Evolutionary conservation across 768 basidiomycete species (phyloP), one percentile per base, ranked within the genome.

Genomic region (Austroboletus eburneus): DNA sequence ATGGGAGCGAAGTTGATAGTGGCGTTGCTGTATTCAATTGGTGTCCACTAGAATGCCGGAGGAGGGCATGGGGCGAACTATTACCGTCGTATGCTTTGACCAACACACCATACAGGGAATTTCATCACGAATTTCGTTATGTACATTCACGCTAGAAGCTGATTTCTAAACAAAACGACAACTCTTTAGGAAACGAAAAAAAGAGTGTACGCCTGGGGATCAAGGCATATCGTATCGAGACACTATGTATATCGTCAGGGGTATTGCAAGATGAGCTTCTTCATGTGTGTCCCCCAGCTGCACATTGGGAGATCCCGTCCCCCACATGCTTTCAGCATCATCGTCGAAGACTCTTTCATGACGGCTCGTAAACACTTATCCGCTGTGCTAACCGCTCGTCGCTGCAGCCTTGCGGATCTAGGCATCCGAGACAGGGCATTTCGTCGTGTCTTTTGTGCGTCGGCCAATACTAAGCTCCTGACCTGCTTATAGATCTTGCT

Each of bases 231-330:
- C 24, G 34, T 23, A 21, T 46, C 35, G 16, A 45, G 20, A 25
- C 20, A 16, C 32, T n/a, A n/a, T n/a, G n/a, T 36, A 42, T 36
- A 25, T 42, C 22, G 37, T 76, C 63, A 87, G 25, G 86, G 85
- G 61, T 76, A 88, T 20, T 66, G 66, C 49, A 85, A 62, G 48
- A 88, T 86, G 57, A 72, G 83, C 37, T 58, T 57, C 64, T 80
- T 83, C 78, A 87, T 83, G 38, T 52, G 49, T 18, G 46, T 37
- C 57, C 82, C 78, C 85, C 84, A 87, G 50, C 71, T 76, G 58
- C 86, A 88, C 1, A 66, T 44, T 34, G 71, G 64, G 35, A 80
- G 62, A 5, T 67, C 69, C 13, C 43, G 54, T 14, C 69, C 77
- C 13, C 79, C 81, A 51, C 85, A 86, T 6, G 54, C 58, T 3